Percentiles rank a stretch among this genome's conserved stretches.
These are phyloP conservation scores for Fusarium lyarnte DNA, from an alignment of 2,329 filamentous ascomycete genomes.

Conservation along the genomic window DNA sequence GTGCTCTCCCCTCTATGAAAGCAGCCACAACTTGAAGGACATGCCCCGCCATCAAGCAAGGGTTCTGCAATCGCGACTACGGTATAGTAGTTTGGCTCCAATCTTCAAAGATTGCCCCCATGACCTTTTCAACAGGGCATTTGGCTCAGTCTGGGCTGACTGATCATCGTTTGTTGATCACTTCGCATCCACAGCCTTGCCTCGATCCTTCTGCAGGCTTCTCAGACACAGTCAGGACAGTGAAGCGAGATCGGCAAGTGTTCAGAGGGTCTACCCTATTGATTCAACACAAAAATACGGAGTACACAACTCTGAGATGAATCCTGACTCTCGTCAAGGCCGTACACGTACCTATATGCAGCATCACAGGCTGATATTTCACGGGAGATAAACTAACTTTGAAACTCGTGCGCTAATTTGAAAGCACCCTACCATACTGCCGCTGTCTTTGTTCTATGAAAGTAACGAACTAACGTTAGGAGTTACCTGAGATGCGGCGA, in stretches of 20 bases:
- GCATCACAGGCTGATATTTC: neutral
- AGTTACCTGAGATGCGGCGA: constrained; percentile 5
- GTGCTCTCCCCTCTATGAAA: neutral
- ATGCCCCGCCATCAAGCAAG: neutral
- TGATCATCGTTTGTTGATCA: neutral
- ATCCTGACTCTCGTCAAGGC: neutral
- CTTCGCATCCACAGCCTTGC: neutral
- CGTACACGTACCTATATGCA: neutral
- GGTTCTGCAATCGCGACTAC: neutral
- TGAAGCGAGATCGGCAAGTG: neutral
- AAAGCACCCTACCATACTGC: neutral
- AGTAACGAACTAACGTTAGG: neutral
- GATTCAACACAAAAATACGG: neutral
- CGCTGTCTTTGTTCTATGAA: neutral
- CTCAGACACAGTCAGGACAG: neutral
- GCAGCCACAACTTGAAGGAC: neutral
- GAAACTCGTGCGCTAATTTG: constrained; percentile 8
- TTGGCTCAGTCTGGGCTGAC: neutral
- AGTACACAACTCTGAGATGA: neutral
- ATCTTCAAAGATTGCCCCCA: neutral
- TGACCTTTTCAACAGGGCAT: neutral
- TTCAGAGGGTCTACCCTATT: neutral
- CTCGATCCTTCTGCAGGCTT: neutral
- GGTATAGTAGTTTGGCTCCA: neutral
- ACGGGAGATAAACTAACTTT: neutral